These are phyloP conservation scores for Kwoniella sp. DNA, from an alignment of 768 basidiomycete species.

Conservation along the genomic window DNA sequence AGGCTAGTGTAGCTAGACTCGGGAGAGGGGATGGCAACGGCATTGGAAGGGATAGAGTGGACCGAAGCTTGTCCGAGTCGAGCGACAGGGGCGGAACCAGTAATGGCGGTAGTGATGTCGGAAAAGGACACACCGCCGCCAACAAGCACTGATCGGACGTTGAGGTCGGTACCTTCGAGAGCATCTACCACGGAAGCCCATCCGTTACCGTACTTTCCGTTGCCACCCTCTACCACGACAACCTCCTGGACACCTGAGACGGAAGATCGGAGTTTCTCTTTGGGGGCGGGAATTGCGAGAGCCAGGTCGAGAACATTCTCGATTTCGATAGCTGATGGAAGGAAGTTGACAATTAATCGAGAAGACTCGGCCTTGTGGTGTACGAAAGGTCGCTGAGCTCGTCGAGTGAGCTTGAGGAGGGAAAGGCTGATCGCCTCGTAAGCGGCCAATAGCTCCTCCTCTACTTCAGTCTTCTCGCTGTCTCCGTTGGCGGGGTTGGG, in stretches of 20 bases:
- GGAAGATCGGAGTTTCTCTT: constrained; percentile 49
- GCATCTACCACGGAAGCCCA: constrained; percentile 59
- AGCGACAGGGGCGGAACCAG: constrained; percentile 58
- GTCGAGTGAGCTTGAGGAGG: constrained; percentile 65
- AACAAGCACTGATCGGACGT: constrained; percentile 48
- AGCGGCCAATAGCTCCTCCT: constrained; percentile 54
- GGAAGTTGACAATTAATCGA: constrained; percentile 64
- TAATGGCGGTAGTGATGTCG: constrained; percentile 51
- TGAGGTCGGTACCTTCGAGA: constrained; percentile 55
- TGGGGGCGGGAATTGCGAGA: constrained; percentile 43
- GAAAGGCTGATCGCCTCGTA: constrained; percentile 72
- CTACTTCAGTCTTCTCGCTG: constrained; percentile 31
- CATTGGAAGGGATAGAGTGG: constrained; percentile 38
- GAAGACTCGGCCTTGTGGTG: constrained; percentile 62
- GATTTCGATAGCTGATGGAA: constrained; percentile 62
- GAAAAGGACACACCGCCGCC: constrained; percentile 53
- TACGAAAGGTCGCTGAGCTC: constrained; percentile 65
- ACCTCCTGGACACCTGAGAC: constrained; percentile 52
- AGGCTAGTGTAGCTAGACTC: constrained; percentile 90
- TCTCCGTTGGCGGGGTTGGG: constrained; percentile 41
- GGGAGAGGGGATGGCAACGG: constrained; percentile 70
- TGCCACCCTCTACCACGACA: constrained; percentile 55
- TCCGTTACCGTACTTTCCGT: constrained; percentile 41
- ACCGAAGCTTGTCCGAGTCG: constrained; percentile 32
- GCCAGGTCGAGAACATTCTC: constrained; percentile 63